These are phyloP conservation scores for Exophiala sp. DNA, from an alignment of 2,329 filamentous ascomycete species.

Conservation along the genomic window DNA sequence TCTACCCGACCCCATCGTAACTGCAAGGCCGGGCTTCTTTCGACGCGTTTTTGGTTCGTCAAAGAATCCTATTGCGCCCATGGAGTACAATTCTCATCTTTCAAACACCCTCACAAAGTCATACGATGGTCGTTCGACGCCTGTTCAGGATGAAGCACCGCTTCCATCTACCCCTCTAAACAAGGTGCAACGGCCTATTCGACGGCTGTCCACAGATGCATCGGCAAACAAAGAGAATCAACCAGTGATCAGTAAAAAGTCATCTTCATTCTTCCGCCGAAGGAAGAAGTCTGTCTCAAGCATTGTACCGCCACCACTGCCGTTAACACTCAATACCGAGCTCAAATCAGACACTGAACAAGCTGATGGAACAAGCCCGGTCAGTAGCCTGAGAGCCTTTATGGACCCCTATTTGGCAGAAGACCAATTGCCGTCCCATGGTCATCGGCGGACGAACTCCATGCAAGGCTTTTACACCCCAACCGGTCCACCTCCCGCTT, in stretches of 20 bases:
- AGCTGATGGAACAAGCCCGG: slow-evolving; percentile 54
- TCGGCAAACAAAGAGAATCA: slow-evolving; percentile 35
- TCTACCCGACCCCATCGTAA: slow-evolving; percentile 12
- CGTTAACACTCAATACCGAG: slow-evolving; percentile 40
- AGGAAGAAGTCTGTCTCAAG: slow-evolving; percentile 87
- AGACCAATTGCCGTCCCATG: slow-evolving; percentile 21
- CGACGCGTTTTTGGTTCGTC: slow-evolving; percentile 82
- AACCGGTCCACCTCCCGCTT: slow-evolving; percentile 13
- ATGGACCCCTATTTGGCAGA: slow-evolving; percentile 76
- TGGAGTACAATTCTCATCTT: slow-evolving; percentile 7
- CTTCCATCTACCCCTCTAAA: slow-evolving; percentile 17
- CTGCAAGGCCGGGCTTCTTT: slow-evolving; percentile 75
- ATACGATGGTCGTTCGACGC: slow-evolving; percentile 19
- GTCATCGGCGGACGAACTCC: slow-evolving; percentile 22
- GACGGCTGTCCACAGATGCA: slow-evolving; percentile 30
- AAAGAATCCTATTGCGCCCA: slow-evolving; percentile 43
- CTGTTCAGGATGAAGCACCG: slow-evolving; percentile 26
- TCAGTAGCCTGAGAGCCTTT: slow-evolving; percentile 76
- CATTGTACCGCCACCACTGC: slow-evolving; percentile 55
- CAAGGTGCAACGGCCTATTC: slow-evolving; percentile 31
- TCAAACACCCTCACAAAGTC: slow-evolving; percentile 23
- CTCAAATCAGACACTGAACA: slow-evolving; percentile 16
- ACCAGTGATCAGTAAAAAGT: slow-evolving; percentile 72
- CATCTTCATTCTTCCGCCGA: slow-evolving; percentile 89
- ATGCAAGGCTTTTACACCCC: slow-evolving; percentile 26